Base-by-base conservation (phyloP, 305 asterid species). In the Plantago lanceolata region DNA sequence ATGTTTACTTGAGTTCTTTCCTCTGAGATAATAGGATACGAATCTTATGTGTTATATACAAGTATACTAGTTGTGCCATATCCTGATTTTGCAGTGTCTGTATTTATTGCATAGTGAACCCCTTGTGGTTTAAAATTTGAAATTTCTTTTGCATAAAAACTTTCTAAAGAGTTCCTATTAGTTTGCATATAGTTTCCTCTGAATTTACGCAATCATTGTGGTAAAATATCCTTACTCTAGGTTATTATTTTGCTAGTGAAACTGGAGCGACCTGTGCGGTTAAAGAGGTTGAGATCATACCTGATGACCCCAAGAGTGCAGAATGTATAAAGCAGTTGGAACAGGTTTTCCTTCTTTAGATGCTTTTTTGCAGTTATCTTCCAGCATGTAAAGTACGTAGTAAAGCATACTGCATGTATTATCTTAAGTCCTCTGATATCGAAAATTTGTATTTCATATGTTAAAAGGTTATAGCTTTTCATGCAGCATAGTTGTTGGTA, bases 251-350 rank as follows among this genome's bases (percentile, higher is more conserved):
- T 72, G 54, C 61, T 86, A 90, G 97, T 61, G 90, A 88, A 82
- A 90, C 94, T 26, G 97, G 97, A 57, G 96, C 96, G 31, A 74
- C 84, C 6, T 88, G 97, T 55, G 97, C 96, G 4, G 57, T 90
- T 79, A 90, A 90, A 76, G 97, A 90, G 72, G 97, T 90, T 57
- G 89, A 88, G 68, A 60, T 85, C 56, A 62, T 89, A 60, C 83
- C 76, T 11, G 97, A 84, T 59, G 97, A 90, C 73, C 81, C 96
- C 19, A 88, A 81, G 74, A 71, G 78, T 52, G 68, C 51, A 20
- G 97, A 90, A 78, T 82, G 88, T 67, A 73, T 90, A 49, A 77
- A 76, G 85, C 96, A 90, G 76, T 73, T 90, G 72, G 91, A 88
- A 71, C 96, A 90, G 97, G 97, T 90, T 56, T 61, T 59, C 65